phyloP scores from a whole-genome alignment of 2,329 filamentous ascomycete species.

The Cladophialophora immunda region DNA sequence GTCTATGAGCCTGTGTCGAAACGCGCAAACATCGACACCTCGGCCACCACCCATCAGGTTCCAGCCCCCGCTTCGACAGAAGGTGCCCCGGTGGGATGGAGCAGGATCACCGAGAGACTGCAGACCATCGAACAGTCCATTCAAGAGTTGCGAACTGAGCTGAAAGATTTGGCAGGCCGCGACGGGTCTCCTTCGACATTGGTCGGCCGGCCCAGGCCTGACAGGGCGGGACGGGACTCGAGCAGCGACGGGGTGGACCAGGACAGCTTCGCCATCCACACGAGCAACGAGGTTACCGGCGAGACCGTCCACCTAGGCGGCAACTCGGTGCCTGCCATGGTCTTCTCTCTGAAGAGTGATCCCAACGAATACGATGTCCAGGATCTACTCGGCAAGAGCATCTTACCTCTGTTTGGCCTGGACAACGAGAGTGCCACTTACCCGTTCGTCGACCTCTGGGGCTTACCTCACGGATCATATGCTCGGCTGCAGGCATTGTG shows the following conservation, averaged over 20 bases:
- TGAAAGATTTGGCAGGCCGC: neutral
- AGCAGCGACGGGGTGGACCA: slow-evolving; percentile 2
- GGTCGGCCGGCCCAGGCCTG: neutral
- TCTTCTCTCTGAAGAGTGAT: slow-evolving; percentile 62
- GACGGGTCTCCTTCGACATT: slow-evolving; percentile 1
- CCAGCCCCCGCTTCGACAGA: neutral
- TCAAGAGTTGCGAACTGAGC: slow-evolving; percentile 1
- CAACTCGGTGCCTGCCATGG: slow-evolving; percentile 67
- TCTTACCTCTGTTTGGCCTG: slow-evolving; percentile 67
- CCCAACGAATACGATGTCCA: slow-evolving; percentile 54
- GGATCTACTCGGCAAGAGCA: slow-evolving; percentile 66
- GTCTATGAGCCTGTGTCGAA: slow-evolving; percentile 57
- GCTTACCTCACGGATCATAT: slow-evolving; percentile 63
- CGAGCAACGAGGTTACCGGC: slow-evolving; percentile 43
- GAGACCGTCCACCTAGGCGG: slow-evolving; percentile 69
- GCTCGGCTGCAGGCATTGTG: slow-evolving; percentile 65
- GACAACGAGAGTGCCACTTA: slow-evolving; percentile 71
- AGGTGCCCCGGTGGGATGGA: neutral
- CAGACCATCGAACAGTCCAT: slow-evolving; percentile 6
- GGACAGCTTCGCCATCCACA: slow-evolving; percentile 12
- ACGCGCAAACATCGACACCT: slow-evolving; percentile 16
- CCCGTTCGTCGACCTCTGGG: slow-evolving; percentile 71
- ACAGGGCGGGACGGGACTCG: neutral
- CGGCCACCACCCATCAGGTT: neutral
- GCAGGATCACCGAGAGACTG: slow-evolving; percentile 4